Evolutionary conservation across 2,329 filamentous ascomycete genomes (phyloP), one percentile per base, ranked within the genome.

Genomic region (Stagonosporopsis rhizophila): DNA sequence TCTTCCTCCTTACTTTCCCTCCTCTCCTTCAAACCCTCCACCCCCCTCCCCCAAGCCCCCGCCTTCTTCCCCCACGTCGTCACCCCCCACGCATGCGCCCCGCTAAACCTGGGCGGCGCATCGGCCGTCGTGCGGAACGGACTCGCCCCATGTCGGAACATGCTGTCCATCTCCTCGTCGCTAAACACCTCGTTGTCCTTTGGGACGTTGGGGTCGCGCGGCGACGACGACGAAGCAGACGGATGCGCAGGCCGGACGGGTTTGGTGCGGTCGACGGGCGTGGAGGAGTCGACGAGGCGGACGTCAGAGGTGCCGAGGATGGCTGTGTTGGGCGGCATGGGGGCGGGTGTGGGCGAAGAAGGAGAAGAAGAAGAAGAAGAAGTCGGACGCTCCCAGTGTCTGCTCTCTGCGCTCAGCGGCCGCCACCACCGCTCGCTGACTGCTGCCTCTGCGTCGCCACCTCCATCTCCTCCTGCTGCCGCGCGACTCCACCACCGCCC

Each of bases 401-500:
- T 76, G 8, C 85, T 83, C 58, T 89, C 85, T 0, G 72, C 60
- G 0, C 87, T 83, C 35, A 92, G 69, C 2, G 90, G 90, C 59
- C 83, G 83, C 84, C 88, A 89, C 89, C 90, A 93, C 14, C 48
- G 35, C 27, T 48, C 47, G 6, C 34, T 35, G 12, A 30, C 48
- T 8, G 23, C 30, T 7, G 42, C 53, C 7, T 75, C 19, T 32
- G 2, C 30, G 11, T 11, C n/a, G 6, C 6, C 40, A 19, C 17
- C 6, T 25, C 23, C 23, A 4, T 4, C 23, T 25, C 19, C 17
- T 88, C 76, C 39, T 49, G 23, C 46, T 42, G n/a, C n/a, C 32
- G 32, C 15, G n/a, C 40, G 27, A 9, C 82, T 81, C 78, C 91
- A 91, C 90, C 90, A 94, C 58, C 83, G 79, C 34, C 80, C 81